Conservation (phyloP, 116 monocot genomes). For the Papilionanthe hybrid region DNA sequence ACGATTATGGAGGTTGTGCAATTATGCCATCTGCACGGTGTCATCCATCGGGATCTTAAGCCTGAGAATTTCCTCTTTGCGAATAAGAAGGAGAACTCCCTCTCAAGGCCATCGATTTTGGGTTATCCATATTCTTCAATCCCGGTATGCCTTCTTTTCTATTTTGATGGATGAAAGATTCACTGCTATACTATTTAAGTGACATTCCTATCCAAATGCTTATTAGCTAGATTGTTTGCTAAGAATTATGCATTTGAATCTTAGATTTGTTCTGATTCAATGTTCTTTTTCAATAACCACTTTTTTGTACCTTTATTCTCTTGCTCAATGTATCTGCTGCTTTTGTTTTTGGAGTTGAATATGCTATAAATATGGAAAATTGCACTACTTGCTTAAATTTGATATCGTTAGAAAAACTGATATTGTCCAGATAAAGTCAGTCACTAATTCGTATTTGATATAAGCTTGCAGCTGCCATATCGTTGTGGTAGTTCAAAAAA, state of each 20-base stretch:
- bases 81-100: conserved; percentile 59
- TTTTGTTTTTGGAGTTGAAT: background rate
- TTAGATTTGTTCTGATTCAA: background rate
- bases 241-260: background rate
- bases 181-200: background rate
- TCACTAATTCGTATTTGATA: background rate
- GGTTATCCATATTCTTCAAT: conserved; percentile 77
- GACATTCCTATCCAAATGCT: background rate
- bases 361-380: too few relatives aligned
- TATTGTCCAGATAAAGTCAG: background rate
- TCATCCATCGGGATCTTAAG: conserved; percentile 68
- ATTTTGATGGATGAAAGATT: background rate
- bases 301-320: background rate
- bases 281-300: background rate
- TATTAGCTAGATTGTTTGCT: background rate
- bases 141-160: conserved; percentile 31
- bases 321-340: background rate
- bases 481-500: background rate
- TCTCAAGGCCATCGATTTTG: conserved; percentile 69
- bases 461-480: background rate
- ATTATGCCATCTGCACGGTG: conserved; percentile 63
- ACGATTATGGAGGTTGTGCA: conserved; percentile 79
- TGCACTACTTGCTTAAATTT: background rate
- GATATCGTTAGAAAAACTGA: background rate
- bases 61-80: conserved; percentile 77